A percentile compares a stretch with the other conserved stretches of the same genome.
These are phyloP conservation scores for Plasmodium berghei DNA, from an alignment of 169 alveolate species.

Conservation along the genomic window DNA sequence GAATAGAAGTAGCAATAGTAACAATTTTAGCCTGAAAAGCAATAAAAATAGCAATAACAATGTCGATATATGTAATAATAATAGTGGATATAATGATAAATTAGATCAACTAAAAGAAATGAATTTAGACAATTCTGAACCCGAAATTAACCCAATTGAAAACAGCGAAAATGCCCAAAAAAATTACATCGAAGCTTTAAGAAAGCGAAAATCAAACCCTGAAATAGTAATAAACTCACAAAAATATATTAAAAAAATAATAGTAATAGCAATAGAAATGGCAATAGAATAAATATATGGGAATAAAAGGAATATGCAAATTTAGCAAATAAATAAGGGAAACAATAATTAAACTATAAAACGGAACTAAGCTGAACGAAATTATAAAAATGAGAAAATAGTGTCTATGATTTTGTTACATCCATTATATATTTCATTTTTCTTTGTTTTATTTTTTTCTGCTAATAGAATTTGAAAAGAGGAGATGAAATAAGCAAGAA, in stretches of 20 bases:
- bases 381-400: too few species aligned
- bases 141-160: slow-evolving; percentile 4
- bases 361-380: too few species aligned
- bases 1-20: too few species aligned
- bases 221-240: slow-evolving; percentile 42
- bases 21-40: too few species aligned
- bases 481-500: slow-evolving; percentile 49
- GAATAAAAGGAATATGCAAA: background rate
- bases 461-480: slow-evolving; percentile 35
- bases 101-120: background rate
- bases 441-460: background rate
- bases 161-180: slow-evolving; percentile 27
- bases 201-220: slow-evolving; percentile 57
- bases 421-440: background rate
- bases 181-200: slow-evolving; percentile 17
- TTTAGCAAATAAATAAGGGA: too few species aligned
- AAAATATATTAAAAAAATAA: background rate
- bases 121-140: background rate
- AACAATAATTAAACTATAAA: too few species aligned
- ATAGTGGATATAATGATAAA: background rate
- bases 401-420: background rate
- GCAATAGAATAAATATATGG: background rate
- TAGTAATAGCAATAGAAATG: background rate
- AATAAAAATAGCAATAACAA: too few species aligned
- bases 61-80: background rate